A percentile compares a stretch with the other conserved stretches of the same genome.
Evolutionary conservation across 371 early-diverging fungal species (phyloP).

Genomic region (Mycotypha africana): DNA sequence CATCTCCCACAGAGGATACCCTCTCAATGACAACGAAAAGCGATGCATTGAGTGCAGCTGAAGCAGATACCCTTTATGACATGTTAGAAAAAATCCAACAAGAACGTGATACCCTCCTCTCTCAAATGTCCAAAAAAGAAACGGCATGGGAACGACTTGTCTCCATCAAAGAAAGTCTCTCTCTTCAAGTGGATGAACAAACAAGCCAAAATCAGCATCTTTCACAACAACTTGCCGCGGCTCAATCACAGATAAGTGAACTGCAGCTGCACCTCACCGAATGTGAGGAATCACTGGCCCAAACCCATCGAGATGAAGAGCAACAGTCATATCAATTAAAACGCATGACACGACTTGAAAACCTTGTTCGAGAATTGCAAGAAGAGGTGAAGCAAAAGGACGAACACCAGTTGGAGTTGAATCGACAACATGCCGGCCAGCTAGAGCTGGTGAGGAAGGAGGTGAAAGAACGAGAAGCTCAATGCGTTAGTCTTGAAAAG

Average conservation of each 20-base stretch:
- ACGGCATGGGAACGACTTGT: slow-evolving; percentile 37
- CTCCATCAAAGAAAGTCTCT: slow-evolving; percentile 35
- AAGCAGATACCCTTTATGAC: slow-evolving; percentile 17
- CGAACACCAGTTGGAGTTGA: slow-evolving; percentile 4
- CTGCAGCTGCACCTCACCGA: slow-evolving; percentile 5
- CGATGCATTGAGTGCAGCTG: slow-evolving; percentile 6
- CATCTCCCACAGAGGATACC: not conserved
- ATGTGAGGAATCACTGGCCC: slow-evolving; percentile 17
- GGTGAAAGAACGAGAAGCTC: slow-evolving; percentile 16
- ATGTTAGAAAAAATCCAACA: slow-evolving; percentile 27
- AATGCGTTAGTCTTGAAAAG: slow-evolving; percentile 28
- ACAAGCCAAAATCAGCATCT: slow-evolving; percentile 16
- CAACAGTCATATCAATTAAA: slow-evolving; percentile 21
- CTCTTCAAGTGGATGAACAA: slow-evolving; percentile 28
- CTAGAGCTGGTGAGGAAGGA: slow-evolving; percentile 25
- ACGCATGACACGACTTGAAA: slow-evolving; percentile 32
- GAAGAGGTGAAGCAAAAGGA: slow-evolving; percentile 5
- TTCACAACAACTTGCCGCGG: slow-evolving; percentile 8
- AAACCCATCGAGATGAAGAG: slow-evolving; percentile 19
- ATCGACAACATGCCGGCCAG: slow-evolving; percentile 27
- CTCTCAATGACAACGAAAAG: too few relatives aligned
- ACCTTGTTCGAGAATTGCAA: slow-evolving; percentile 25
- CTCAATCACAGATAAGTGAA: slow-evolving; percentile 1
- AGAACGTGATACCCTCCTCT: slow-evolving; percentile 19
- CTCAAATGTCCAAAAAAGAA: slow-evolving; percentile 33